phyloP scores from a whole-genome alignment of 805 yeast species.

The Saccharomycopsis olivae region DNA sequence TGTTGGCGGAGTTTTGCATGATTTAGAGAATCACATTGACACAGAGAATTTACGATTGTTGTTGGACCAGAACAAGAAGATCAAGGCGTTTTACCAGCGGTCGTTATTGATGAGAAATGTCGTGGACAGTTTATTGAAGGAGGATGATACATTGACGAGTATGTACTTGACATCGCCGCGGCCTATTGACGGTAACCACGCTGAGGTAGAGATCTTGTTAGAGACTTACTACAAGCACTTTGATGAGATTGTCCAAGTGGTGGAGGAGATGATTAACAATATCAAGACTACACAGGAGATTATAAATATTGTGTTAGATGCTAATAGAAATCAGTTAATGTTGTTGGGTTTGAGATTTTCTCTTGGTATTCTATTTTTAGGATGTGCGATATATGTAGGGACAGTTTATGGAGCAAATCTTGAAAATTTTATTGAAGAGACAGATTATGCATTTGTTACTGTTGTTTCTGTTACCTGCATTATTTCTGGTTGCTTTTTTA shows the following conservation, averaged over 20 bases:
- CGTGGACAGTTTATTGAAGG: constrained; percentile 73
- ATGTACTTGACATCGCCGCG: constrained; percentile 47
- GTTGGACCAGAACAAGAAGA: constrained; percentile 58
- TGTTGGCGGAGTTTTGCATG: constrained; percentile 56
- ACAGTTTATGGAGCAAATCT: constrained; percentile 87
- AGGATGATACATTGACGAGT: constrained; percentile 72
- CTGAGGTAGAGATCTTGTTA: constrained; percentile 76
- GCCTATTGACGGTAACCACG: constrained; percentile 31
- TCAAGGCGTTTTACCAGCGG: constrained; percentile 67
- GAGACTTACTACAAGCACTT: constrained; percentile 87
- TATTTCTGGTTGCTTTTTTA: constrained; percentile 37
- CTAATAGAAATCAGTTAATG: constrained; percentile 86
- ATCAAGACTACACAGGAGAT: constrained; percentile 88
- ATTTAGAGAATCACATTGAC: constrained; percentile 71
- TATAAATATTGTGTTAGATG: constrained; percentile 81
- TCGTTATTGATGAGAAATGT: constrained; percentile 68
- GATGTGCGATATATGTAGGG: constrained; percentile 76
- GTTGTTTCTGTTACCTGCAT: constrained; percentile 31
- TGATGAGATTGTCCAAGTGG: constrained; percentile 87
- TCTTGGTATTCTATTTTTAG: constrained; percentile 74
- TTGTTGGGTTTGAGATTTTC: constrained; percentile 74
- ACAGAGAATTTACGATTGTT: constrained; percentile 65
- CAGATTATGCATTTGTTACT: constrained; percentile 48
- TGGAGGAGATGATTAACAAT: constrained; percentile 72
- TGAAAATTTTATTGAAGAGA: constrained; percentile 67